Base-by-base conservation (phyloP, 2,329 filamentous ascomycete species). In the Claviceps digitariae region DNA sequence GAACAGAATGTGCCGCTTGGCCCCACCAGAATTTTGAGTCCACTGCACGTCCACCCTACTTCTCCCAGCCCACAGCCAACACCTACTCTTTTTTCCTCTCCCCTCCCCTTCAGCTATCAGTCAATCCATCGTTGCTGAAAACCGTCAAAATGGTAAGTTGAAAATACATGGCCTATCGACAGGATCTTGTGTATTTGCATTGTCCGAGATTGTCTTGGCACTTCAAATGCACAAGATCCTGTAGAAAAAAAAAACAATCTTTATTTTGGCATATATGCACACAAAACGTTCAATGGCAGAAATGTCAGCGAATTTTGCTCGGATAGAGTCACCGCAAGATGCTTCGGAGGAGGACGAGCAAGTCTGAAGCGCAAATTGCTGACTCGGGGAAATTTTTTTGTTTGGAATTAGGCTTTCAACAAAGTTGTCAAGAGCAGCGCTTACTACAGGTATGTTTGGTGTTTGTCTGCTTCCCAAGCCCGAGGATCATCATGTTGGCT, bases 281-380 rank as follows among this genome's bases (percentile, higher is more conserved):
- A 41, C 17, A 40, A 31, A 15, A 29, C 48, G 7, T 48, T 52
- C 25, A 41, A 48, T 55, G 68, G 67, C 69, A 73, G 71, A 74
- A 74, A 73, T 72, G 71, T 66, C 69, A 64, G 36, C 34, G 20
- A 51, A 45, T 46, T 52, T 51, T 68, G 65, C 64, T 70, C 64
- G 64, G 68, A 66, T 46, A 80, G 85, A 86, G 86, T 93, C 87
- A 77, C 78, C 81, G 89, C 91, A 96, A 96, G 88, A 89, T 95
- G 90, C 90, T 96, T 96, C 91, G 90, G 87, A 87, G 62, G 63
- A 74, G 74, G 73, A 52, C 60, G 68, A 71, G 68, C 66, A 69
- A 63, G 67, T 81, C 90, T 96, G 90, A 96, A 96, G 90, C 90
- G 90, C 83, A 83, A 95, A 95, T 95, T 96, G 91, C 91, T 96